Percentiles rank a stretch among this genome's conserved stretches.
These are phyloP conservation scores for Calophaca sinica DNA, from an alignment of 306 rosid species.

Conservation along the genomic window DNA sequence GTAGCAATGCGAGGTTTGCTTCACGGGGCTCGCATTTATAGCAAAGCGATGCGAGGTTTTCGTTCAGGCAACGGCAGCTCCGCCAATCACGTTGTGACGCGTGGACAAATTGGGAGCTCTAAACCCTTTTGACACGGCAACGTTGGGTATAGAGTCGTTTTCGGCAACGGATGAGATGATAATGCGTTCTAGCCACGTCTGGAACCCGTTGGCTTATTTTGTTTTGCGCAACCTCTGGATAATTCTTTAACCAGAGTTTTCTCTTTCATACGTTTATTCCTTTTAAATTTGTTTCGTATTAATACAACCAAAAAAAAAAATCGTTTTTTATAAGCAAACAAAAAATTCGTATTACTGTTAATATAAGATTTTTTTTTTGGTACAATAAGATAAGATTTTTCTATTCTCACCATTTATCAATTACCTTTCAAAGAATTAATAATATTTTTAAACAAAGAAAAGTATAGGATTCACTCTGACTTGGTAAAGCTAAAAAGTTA, in stretches of 20 bases:
- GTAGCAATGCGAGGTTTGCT: not conserved
- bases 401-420: no score
- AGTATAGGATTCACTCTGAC: no score
- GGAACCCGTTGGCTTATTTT: not conserved
- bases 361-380: no score
- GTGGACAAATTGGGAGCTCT: slow-evolving; percentile 12
- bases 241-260: not conserved
- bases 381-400: no score
- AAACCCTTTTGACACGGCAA: not conserved
- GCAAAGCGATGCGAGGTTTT: not conserved
- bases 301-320: no score
- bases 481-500: no score
- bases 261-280: no score
- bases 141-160: slow-evolving; percentile 11
- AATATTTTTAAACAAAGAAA: no score
- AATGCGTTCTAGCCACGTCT: not conserved
- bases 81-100: not conserved
- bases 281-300: no score
- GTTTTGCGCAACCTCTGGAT: not conserved
- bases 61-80: slow-evolving; percentile 3
- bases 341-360: no score
- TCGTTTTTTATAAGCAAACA: no score
- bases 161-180: slow-evolving; percentile 4
- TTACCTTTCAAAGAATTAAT: no score
- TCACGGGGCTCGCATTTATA: not conserved